Evolutionary conservation across 257 asterid species (phyloP).

Genomic region (Solanum raphanifolium): DNA sequence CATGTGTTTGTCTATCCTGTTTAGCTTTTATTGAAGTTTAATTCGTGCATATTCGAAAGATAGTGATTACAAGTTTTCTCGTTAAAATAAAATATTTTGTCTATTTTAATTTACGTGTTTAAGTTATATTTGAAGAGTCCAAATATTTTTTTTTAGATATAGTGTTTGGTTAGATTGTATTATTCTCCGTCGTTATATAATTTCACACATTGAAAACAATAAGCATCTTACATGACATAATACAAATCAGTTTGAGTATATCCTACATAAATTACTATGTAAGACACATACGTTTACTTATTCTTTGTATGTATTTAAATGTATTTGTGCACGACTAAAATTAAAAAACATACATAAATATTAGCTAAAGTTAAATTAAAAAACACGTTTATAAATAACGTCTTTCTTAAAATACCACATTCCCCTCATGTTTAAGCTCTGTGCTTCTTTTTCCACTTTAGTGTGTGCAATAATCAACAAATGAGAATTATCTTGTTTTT

Average conservation of each 20-base stretch:
- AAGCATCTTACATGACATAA: not conserved
- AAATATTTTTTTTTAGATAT: not conserved
- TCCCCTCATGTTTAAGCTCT: not conserved
- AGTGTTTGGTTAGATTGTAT: no score
- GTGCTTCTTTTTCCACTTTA: not conserved
- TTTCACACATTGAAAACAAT: no score
- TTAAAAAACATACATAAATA: not conserved
- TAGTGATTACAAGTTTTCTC: accelerated
- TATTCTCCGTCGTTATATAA: no score
- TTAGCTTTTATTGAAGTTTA: not conserved
- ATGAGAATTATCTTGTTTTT: not conserved
- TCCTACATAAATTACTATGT: no score
- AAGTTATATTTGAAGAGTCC: not conserved
- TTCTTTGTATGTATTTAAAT: no score
- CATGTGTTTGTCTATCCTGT: not conserved
- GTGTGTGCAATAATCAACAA: not conserved
- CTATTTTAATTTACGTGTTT: not conserved
- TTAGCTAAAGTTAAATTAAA: no score
- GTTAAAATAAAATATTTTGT: accelerated
- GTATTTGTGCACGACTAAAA: no score
- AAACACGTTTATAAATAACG: no score
- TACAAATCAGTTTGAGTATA: no score
- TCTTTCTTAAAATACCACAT: not conserved
- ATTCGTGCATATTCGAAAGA: accelerated
- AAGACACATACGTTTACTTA: no score